A percentile compares a stretch with the other conserved stretches of the same genome.
phyloP scores from a whole-genome alignment of 2,329 filamentous ascomycete genomes.

The Coleophoma crateriformis region DNA sequence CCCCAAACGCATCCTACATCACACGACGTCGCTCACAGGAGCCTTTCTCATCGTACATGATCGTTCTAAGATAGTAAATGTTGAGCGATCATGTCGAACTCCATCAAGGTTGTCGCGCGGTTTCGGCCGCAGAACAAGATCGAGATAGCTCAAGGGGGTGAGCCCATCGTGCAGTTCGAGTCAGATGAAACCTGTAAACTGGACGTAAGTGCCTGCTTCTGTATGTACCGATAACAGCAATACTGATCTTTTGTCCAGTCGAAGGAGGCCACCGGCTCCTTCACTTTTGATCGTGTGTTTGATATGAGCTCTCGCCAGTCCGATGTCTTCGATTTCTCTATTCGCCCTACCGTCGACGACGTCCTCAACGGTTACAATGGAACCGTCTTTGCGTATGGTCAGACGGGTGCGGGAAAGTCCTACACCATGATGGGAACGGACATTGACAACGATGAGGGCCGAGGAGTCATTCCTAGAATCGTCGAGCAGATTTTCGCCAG shows the following conservation, averaged over 20 bases:
- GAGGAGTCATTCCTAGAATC: conserved; percentile 94
- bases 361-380: conserved; percentile 99
- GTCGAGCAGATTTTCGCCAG: conserved; percentile 96
- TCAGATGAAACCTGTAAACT: conserved; percentile 83
- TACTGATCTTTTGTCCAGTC: conserved; percentile 50
- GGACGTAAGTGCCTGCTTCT: conserved; percentile 53
- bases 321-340: conserved; percentile 98
- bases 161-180: conserved; percentile 86
- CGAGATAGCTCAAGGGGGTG: conserved; percentile 83
- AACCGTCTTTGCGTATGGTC: conserved; percentile 96
- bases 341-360: conserved; percentile 91
- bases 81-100: conserved; percentile 37
- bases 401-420: conserved; percentile 97
- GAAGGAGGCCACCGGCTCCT: conserved; percentile 74
- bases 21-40: conserved; percentile 8
- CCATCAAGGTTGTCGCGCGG: conserved; percentile 88
- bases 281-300: conserved; percentile 98
- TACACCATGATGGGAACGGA: conserved; percentile 98
- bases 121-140: conserved; percentile 96
- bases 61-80: conserved; percentile 18
- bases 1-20: conserved; percentile 6
- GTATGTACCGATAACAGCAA: background rate
- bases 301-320: conserved; percentile 85
- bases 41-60: conserved; percentile 18
- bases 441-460: conserved; percentile 82